Evolutionary conservation across 495 filamentous ascomycete species (phyloP), one percentile per base, ranked within the genome.

Genomic region (Opeltia flavorubescens): DNA sequence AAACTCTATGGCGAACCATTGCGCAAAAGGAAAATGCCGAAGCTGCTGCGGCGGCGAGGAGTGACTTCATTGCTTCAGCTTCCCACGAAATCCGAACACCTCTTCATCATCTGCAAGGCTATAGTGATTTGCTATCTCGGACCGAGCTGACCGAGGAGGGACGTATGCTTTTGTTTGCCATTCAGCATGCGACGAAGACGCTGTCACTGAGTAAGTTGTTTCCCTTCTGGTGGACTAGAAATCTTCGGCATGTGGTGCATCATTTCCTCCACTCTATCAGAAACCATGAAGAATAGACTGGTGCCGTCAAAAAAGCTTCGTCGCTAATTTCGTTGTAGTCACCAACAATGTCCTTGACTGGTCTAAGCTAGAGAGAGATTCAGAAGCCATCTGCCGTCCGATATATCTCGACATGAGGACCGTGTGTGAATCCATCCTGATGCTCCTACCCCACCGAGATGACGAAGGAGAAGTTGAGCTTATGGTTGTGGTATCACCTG

Each of bases 291-390:
- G n/a, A n/a, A n/a, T n/a, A n/a, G n/a, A n/a, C n/a, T n/a, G n/a
- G n/a, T n/a, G n/a, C n/a, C n/a, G n/a, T n/a, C n/a, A n/a, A n/a
- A n/a, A n/a, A n/a, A n/a, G n/a, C n/a, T n/a, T n/a, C n/a, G n/a
- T n/a, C 49, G 23, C 44, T 51, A 24, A 47, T 43, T 30, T 20
- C 25, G 23, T 21, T 11, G 33, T 36, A 58, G 53, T 59, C 12
- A 59, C 56, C 8, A 59, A 59, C 21, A 59, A 59, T 45, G 56
- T 59, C n/a, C 40, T 59, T 12, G 56, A 59, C 28, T 59, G 54
- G 54, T 56, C 54, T 9, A 59, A 59, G 25, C 46, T 59, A 5
- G 56, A 59, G 44, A 46, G 51, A 30, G 46, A 59, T 43, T 35
- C 46, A 24, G 56, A 56, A 40, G 44, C 51, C 13, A 43, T 41